Conservation (phyloP, 345 rosid genomes). For the Citropsis articulata region DNA sequence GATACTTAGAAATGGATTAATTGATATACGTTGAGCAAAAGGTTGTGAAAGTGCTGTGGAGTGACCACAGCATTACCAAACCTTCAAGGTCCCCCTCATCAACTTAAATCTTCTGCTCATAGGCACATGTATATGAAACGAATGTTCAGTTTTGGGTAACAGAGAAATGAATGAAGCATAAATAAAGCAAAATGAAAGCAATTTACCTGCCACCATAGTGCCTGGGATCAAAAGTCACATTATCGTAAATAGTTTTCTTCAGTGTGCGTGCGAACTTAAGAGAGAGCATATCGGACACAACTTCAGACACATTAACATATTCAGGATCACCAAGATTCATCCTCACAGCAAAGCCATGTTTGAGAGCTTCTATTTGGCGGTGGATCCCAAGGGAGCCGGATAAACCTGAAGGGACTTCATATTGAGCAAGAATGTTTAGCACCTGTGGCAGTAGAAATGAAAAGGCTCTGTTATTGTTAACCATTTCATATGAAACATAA, state of each 20-base stretch:
- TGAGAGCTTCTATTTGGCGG: conserved; percentile 55
- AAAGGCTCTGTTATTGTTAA: not conserved
- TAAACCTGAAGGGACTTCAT: conserved; percentile 35
- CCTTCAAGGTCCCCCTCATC: not conserved
- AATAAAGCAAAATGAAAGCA: not conserved
- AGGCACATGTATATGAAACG: not conserved
- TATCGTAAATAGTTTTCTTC: conserved; percentile 48
- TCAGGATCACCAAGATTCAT: conserved; percentile 77
- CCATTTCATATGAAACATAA: not conserved
- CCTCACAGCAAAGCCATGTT: conserved; percentile 57
- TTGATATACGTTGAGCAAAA: not conserved
- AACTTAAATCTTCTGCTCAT: not conserved
- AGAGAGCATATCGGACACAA: conserved; percentile 60
- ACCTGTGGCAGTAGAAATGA: conserved; percentile 24
- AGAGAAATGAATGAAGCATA: not conserved
- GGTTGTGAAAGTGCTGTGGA: not conserved
- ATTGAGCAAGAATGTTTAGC: conserved; percentile 55
- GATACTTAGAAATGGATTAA: not conserved
- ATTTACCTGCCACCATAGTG: conserved; percentile 56
- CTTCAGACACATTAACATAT: conserved; percentile 34
- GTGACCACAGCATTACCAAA: not conserved
- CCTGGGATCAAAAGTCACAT: conserved; percentile 42
- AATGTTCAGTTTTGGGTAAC: not conserved
- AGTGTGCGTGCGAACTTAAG: conserved; percentile 39
- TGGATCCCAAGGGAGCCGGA: conserved; percentile 50